phyloP scores from a whole-genome alignment of 495 filamentous ascomycete genomes.

The Baudoinia panamericana region DNA sequence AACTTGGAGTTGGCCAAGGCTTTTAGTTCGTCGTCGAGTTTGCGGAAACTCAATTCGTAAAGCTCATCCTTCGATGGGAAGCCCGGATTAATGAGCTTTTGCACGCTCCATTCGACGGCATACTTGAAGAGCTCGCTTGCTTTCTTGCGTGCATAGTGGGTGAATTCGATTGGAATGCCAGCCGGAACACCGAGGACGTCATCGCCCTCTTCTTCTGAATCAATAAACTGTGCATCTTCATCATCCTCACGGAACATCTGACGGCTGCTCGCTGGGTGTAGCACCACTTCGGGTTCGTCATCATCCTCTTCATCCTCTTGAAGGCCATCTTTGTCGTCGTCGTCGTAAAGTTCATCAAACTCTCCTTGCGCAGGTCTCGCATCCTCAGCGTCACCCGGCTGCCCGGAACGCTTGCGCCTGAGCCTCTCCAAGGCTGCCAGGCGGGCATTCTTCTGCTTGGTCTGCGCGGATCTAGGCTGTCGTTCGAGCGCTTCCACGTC shows the following conservation, averaged over 20 bases:
- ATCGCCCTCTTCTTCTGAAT: conserved; percentile 46
- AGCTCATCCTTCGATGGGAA: conserved; percentile 52
- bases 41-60: conserved; percentile 59
- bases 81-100: conserved; percentile 60
- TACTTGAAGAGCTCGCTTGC: conserved; percentile 65
- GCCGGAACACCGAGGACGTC: conserved; percentile 49
- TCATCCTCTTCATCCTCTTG: conserved; percentile 12
- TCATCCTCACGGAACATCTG: conserved; percentile 35
- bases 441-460: conserved; percentile 13
- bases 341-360: conserved; percentile 3
- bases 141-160: conserved; percentile 49
- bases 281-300: conserved; percentile 9
- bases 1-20: conserved; percentile 59
- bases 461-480: conserved; percentile 8
- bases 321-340: conserved; percentile 15
- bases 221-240: conserved; percentile 59
- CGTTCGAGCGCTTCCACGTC: conserved; percentile 15
- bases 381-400: background rate
- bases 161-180: conserved; percentile 54
- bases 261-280: conserved; percentile 6
- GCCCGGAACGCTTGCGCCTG: conserved; percentile 21
- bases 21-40: conserved; percentile 58
- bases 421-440: conserved; percentile 25
- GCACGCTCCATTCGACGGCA: conserved; percentile 72
- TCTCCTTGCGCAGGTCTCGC: background rate